A percentile compares a stretch with the other conserved stretches of the same genome.
phyloP scores from a whole-genome alignment of 108 stramenopile species.

The Conticribra guillardii region DNA sequence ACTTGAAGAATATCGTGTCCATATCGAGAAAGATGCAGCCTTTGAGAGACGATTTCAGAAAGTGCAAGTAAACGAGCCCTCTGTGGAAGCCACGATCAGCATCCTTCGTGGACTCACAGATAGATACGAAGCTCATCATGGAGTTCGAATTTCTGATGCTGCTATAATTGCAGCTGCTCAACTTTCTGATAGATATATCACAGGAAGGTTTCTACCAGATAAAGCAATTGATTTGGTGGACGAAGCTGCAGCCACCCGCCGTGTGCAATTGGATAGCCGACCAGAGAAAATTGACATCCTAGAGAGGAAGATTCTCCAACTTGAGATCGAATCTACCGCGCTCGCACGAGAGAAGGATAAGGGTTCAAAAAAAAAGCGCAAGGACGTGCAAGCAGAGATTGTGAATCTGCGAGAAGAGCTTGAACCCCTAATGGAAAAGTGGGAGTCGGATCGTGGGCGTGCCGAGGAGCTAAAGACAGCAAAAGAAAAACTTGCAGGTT shows the following conservation, averaged over 20 bases:
- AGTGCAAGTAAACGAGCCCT: conserved; percentile 89
- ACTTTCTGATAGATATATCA: conserved; percentile 94
- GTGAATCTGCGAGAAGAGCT: conserved; percentile 73
- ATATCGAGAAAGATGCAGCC: conserved; percentile 96
- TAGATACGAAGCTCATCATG: conserved; percentile 94
- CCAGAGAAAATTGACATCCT: conserved; percentile 90
- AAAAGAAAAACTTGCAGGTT: conserved; percentile 84
- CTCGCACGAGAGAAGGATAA: conserved; percentile 87
- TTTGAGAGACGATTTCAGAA: conserved; percentile 98
- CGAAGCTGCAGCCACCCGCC: conserved; percentile 92
- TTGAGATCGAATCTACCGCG: conserved; percentile 95
- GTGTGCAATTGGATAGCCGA: conserved; percentile 89
- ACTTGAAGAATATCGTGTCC: conserved; percentile 91
- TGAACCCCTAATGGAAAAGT: conserved; percentile 67
- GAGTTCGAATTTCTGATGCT: conserved; percentile 90
- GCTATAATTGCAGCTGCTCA: conserved; percentile 94
- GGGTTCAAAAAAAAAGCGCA: conserved; percentile 70
- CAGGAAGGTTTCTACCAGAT: conserved; percentile 93
- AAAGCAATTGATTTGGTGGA: conserved; percentile 96
- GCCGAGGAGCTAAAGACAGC: conserved; percentile 81
- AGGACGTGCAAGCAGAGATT: conserved; percentile 68
- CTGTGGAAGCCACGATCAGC: conserved; percentile 91
- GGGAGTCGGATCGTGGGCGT: conserved; percentile 84
- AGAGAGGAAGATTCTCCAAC: conserved; percentile 86
- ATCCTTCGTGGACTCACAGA: conserved; percentile 96